A percentile compares a stretch with the other conserved stretches of the same genome.
phyloP scores from a whole-genome alignment of 768 basidiomycete genomes.

The Termitomyces sp. region DNA sequence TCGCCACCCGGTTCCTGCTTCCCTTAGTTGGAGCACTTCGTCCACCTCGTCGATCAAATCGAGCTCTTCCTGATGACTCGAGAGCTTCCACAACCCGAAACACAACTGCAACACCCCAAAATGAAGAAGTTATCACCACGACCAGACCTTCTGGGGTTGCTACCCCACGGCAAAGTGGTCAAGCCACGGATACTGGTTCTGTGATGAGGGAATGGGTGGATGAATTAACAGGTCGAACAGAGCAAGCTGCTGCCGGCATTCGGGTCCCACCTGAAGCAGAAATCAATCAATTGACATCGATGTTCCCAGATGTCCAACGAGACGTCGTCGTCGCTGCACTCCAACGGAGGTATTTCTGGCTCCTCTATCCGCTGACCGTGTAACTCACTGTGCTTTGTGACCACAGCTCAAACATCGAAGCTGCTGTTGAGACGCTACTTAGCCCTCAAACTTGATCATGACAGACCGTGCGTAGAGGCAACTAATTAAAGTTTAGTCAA shows the following conservation, averaged over 20 bases:
- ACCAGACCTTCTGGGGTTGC: constrained; percentile 35
- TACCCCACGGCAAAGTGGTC: constrained; percentile 18
- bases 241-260: constrained; percentile 51
- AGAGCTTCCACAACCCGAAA: constrained; percentile 17
- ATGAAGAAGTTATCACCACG: constrained; percentile 66
- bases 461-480: constrained; percentile 2
- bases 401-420: constrained; percentile 70
- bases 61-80: constrained; percentile 65
- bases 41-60: constrained; percentile 62
- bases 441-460: constrained; percentile 36
- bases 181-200: constrained; percentile 32
- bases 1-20: constrained; percentile 54
- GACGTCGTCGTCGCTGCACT: constrained; percentile 73
- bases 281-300: constrained; percentile 65
- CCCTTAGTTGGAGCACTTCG: constrained; percentile 68
- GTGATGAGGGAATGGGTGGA: constrained; percentile 80
- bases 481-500: constrained; percentile 10
- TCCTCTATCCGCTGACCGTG: constrained; percentile 6
- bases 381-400: background rate
- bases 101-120: constrained; percentile 22
- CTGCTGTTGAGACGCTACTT: constrained; percentile 77
- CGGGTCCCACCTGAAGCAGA: constrained; percentile 75
- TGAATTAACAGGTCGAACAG: constrained; percentile 66
- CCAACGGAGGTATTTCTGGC: constrained; percentile 63
- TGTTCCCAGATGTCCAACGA: constrained; percentile 81